phyloP scores from a whole-genome alignment of 2,329 filamentous ascomycete genomes.

The Mycosphaerelloides madeirae region DNA sequence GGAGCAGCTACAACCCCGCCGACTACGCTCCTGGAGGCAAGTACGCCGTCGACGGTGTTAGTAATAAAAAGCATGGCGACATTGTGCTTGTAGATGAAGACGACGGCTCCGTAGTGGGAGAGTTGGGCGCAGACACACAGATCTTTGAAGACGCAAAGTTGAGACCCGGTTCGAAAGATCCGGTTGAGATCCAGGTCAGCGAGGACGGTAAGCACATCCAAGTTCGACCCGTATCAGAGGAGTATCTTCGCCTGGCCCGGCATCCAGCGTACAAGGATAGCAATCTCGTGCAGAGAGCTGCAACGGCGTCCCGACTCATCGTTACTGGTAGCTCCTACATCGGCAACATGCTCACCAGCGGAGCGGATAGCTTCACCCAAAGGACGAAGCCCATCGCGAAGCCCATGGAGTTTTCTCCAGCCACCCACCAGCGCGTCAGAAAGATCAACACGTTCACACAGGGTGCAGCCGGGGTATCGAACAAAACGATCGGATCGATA shows the following conservation, averaged over 20 bases:
- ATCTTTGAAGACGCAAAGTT: slow-evolving; percentile 72
- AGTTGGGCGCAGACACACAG: slow-evolving; percentile 76
- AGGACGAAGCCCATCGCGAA: slow-evolving; percentile 72
- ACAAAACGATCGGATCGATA: slow-evolving; percentile 82
- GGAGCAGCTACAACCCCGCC: slow-evolving; percentile 67
- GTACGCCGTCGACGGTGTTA: slow-evolving; percentile 50
- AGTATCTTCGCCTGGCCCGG: slow-evolving; percentile 70
- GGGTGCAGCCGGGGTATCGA: slow-evolving; percentile 71
- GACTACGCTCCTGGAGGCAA: slow-evolving; percentile 68
- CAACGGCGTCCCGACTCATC: slow-evolving; percentile 82
- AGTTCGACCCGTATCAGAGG: slow-evolving; percentile 62
- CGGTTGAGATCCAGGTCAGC: slow-evolving; percentile 73
- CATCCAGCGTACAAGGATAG: slow-evolving; percentile 92
- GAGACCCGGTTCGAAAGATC: slow-evolving; percentile 84
- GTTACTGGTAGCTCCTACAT: slow-evolving; percentile 81
- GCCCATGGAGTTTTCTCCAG: slow-evolving; percentile 80
- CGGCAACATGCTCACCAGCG: slow-evolving; percentile 68
- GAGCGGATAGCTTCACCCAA: slow-evolving; percentile 75
- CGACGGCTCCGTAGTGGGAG: slow-evolving; percentile 89
- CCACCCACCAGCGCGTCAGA: slow-evolving; percentile 78
- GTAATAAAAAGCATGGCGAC: slow-evolving; percentile 53
- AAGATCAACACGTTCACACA: slow-evolving; percentile 84
- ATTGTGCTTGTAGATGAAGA: slow-evolving; percentile 95
- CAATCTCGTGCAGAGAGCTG: slow-evolving; percentile 78
- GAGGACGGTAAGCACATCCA: slow-evolving; percentile 63